Evolutionary conservation across 371 early-diverging fungal genomes (phyloP).

Genomic region (Polyrhizophydium stewartii): DNA sequence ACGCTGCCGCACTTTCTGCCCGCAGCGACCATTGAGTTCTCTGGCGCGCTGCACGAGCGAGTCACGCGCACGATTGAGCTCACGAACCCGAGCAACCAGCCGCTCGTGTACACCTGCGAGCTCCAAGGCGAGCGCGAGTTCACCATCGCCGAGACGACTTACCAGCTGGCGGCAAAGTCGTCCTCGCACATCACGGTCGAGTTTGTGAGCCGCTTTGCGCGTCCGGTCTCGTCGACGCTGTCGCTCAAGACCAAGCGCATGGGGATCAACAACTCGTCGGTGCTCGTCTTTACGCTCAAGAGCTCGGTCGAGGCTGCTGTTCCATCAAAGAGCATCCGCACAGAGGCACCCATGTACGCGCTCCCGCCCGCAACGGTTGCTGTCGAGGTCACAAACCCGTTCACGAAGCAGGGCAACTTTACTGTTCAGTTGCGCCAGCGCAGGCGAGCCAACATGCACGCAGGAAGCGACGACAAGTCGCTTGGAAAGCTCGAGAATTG

Average conservation of each 20-base stretch:
- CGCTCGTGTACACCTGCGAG: constrained; percentile 21
- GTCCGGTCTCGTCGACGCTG: constrained; percentile 15
- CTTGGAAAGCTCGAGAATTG: not conserved
- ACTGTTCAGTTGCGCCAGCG: constrained; percentile 19
- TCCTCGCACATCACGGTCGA: constrained; percentile 15
- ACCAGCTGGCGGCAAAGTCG: constrained; percentile 8
- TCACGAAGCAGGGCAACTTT: constrained; percentile 26
- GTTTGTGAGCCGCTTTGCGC: constrained; percentile 34
- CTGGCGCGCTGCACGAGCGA: constrained; percentile 30
- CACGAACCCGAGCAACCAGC: constrained; percentile 20
- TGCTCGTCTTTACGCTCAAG: constrained; percentile 29
- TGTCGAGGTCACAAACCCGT: constrained; percentile 32
- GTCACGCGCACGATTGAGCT: constrained; percentile 32
- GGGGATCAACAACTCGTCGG: constrained; percentile 28
- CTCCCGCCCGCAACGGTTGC: constrained; percentile 25
- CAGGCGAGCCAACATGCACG: not conserved
- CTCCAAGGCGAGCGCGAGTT: constrained; percentile 27
- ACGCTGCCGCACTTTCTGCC: constrained; percentile 39
- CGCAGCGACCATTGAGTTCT: constrained; percentile 26
- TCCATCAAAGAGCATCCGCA: constrained; percentile 21
- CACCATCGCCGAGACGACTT: constrained; percentile 4
- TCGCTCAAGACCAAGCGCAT: constrained; percentile 27
- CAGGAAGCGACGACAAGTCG: not conserved
- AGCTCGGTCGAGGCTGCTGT: constrained; percentile 22
- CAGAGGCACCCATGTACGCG: constrained; percentile 33